phyloP scores from a whole-genome alignment of 2,329 filamentous ascomycete species.

The Thielaviopsis musarum region DNA sequence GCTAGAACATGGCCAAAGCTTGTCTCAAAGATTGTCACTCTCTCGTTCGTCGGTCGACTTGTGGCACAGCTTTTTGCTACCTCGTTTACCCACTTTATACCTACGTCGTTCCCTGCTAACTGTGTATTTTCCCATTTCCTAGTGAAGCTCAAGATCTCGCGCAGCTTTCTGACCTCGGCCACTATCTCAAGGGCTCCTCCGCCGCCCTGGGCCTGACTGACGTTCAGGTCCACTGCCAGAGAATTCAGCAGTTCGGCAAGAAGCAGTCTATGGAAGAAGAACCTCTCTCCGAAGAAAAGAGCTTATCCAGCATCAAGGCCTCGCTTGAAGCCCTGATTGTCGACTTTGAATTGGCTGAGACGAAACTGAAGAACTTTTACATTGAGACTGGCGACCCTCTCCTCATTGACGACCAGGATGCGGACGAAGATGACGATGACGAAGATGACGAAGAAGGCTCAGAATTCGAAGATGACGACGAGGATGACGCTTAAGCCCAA shows the following conservation, averaged over 20 bases:
- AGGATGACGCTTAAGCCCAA: constrained; percentile 4
- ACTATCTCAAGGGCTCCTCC: constrained; percentile 95
- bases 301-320: constrained; percentile 51
- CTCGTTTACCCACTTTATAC: background rate
- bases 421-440: constrained; percentile 8
- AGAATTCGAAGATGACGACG: constrained; percentile 2
- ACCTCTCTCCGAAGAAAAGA: constrained; percentile 49
- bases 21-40: background rate
- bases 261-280: constrained; percentile 61
- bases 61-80: background rate
- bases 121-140: constrained; percentile 7
- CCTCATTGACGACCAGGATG: background rate
- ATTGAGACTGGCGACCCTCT: constrained; percentile 13
- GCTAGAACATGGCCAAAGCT: background rate
- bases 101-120: background rate
- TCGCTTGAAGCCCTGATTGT: constrained; percentile 55
- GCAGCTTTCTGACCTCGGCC: constrained; percentile 68
- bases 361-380: constrained; percentile 52
- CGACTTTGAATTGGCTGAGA: constrained; percentile 61
- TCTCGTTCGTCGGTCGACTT: background rate
- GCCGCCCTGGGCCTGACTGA: constrained; percentile 83
- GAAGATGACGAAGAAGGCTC: constrained; percentile 5
- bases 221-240: constrained; percentile 84
- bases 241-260: constrained; percentile 86
- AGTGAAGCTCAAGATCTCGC: constrained; percentile 53